Conservation (phyloP, 495 filamentous ascomycete species). For the Penicillium cataractarum region DNA sequence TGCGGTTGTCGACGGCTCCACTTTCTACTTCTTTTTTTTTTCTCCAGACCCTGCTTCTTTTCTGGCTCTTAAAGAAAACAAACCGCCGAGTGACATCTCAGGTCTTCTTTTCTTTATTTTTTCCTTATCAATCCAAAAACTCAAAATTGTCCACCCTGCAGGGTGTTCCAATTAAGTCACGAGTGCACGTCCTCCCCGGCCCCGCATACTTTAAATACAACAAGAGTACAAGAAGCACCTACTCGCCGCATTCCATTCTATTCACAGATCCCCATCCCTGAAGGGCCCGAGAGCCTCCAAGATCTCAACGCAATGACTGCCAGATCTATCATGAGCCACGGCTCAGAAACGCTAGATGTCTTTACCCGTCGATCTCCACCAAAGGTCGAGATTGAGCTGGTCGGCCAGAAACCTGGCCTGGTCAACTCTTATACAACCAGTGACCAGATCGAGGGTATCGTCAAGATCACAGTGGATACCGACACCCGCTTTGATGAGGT, state of each 20-base stretch:
- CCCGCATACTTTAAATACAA: constrained; percentile 4
- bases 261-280: neutral
- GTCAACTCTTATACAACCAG: constrained; percentile 60
- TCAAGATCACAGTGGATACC: constrained; percentile 59
- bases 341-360: constrained; percentile 35
- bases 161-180: neutral
- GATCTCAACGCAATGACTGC: constrained; percentile 19
- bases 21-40: constrained; percentile 25
- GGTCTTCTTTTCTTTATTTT: neutral
- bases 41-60: neutral
- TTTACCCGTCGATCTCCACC: constrained; percentile 35
- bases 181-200: neutral
- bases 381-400: constrained; percentile 40
- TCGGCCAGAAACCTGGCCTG: constrained; percentile 38
- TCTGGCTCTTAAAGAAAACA: constrained; percentile 1
- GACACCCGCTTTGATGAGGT: constrained; percentile 80
- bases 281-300: neutral
- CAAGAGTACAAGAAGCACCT: constrained; percentile 4
- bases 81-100: neutral
- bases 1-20: constrained; percentile 37
- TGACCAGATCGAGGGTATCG: constrained; percentile 62
- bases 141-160: neutral
- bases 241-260: neutral
- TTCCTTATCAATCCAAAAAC: neutral
- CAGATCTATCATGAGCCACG: constrained; percentile 33